Percentiles rank a stretch among this genome's conserved stretches.
phyloP scores from a whole-genome alignment of 805 yeast genomes.

The Myxozyma kluyveri region DNA sequence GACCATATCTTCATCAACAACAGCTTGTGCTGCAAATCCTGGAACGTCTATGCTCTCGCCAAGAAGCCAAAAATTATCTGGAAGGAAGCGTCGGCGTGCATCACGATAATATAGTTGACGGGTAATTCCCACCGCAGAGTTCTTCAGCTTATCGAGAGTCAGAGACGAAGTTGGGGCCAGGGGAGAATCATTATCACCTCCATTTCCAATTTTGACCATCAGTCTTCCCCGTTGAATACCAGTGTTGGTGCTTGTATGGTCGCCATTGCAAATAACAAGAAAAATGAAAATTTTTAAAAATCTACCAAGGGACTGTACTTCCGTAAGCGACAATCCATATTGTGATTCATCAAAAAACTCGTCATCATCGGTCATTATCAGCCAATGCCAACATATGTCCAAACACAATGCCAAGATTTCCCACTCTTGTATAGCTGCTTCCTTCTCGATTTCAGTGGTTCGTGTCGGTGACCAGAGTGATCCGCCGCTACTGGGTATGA shows the following conservation, averaged over 20 bases:
- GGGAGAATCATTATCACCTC: constrained; percentile 12
- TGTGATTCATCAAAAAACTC: constrained; percentile 50
- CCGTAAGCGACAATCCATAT: constrained; percentile 42
- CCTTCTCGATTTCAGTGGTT: constrained; percentile 1
- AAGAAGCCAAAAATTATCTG: constrained; percentile 55
- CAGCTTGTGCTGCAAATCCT: constrained; percentile 42
- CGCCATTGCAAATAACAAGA: constrained; percentile 46
- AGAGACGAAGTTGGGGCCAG: constrained; percentile 9
- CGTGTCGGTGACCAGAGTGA: constrained; percentile 12
- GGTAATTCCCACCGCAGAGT: constrained; percentile 50
- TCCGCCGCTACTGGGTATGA: background rate
- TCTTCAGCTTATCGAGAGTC: constrained; percentile 33
- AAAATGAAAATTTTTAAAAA: constrained; percentile 54
- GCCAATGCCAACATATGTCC: constrained; percentile 64
- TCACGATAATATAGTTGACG: constrained; percentile 67
- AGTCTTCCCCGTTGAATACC: constrained; percentile 15
- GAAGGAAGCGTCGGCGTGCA: constrained; percentile 55
- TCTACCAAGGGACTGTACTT: constrained; percentile 44
- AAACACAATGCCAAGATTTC: constrained; percentile 49
- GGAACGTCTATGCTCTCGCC: constrained; percentile 38
- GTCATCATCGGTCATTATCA: constrained; percentile 63
- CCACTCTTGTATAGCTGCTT: constrained; percentile 21
- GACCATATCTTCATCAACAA: constrained; percentile 45
- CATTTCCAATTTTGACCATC: constrained; percentile 2
- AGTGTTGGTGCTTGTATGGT: constrained; percentile 11